Conservation (phyloP, 129 eudicot species). For the Flaveria ramosissima region DNA sequence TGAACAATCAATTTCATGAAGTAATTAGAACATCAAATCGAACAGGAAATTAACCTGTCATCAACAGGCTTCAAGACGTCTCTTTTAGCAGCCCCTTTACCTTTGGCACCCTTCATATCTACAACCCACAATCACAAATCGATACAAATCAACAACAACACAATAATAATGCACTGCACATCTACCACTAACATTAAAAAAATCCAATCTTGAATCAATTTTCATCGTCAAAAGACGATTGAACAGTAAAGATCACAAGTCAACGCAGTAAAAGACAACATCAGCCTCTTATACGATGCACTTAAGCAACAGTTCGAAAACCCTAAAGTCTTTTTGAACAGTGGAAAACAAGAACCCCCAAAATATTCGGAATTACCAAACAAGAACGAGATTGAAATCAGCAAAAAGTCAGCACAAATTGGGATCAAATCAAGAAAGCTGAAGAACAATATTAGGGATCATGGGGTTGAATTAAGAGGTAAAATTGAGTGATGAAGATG, state of each 20-base stretch:
- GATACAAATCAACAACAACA: not conserved
- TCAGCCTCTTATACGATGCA: not conserved
- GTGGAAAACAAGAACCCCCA: not conserved
- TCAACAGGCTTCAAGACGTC: slow-evolving; percentile 79
- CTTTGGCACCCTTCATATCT: slow-evolving; percentile 78
- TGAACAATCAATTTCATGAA: not conserved
- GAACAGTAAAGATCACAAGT: slow-evolving; percentile 28
- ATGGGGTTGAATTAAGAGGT: not conserved
- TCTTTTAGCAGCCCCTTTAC: slow-evolving; percentile 60
- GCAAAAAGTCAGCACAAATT: not conserved
- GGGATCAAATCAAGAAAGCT: not conserved
- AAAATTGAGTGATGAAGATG: not conserved
- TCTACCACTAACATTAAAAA: too few species aligned
- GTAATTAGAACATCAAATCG: not conserved
- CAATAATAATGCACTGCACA: not conserved
- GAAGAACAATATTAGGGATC: not conserved
- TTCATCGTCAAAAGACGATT: not conserved
- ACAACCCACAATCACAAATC: slow-evolving; percentile 14
- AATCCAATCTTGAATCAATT: not conserved
- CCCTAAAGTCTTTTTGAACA: not conserved
- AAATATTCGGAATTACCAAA: not conserved
- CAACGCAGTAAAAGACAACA: slow-evolving; percentile 28
- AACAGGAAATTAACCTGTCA: slow-evolving; percentile 47
- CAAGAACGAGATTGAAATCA: not conserved
- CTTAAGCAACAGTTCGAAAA: not conserved